A percentile compares a stretch with the other conserved stretches of the same genome.
Conservation (phyloP, 305 asterid species). For the Euphrasia arctica region DNA sequence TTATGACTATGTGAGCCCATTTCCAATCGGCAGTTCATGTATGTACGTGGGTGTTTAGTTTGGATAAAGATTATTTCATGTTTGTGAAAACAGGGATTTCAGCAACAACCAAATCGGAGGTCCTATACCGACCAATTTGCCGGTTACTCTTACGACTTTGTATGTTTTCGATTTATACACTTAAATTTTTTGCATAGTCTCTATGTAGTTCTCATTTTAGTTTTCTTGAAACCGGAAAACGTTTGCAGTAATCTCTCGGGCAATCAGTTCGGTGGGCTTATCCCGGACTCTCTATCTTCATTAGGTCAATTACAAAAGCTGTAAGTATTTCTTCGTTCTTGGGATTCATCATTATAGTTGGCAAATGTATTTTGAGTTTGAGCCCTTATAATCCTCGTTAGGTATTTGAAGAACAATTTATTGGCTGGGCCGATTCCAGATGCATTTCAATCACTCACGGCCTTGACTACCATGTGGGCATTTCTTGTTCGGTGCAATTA, state of each 20-base stretch:
- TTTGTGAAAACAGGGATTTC: slow-evolving; percentile 52
- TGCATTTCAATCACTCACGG: slow-evolving; percentile 52
- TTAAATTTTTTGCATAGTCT: slow-evolving; percentile 7
- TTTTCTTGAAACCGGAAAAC: slow-evolving; percentile 25
- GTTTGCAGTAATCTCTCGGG: slow-evolving; percentile 54
- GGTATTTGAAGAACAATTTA: slow-evolving; percentile 64
- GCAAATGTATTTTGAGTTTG: slow-evolving; percentile 14
- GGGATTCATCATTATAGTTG: neutral
- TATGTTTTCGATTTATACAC: slow-evolving; percentile 39
- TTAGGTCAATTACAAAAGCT: slow-evolving; percentile 59
- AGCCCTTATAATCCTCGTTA: slow-evolving; percentile 27
- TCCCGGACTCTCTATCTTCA: slow-evolving; percentile 54
- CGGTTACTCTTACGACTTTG: slow-evolving; percentile 63
- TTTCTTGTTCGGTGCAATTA: slow-evolving; percentile 15
- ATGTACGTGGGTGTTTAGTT: neutral
- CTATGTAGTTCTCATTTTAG: slow-evolving; percentile 27
- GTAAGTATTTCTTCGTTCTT: slow-evolving; percentile 36
- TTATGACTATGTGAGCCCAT: slow-evolving; percentile 61
- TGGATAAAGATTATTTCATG: slow-evolving; percentile 13
- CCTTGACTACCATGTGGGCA: slow-evolving; percentile 54
- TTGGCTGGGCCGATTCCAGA: slow-evolving; percentile 83
- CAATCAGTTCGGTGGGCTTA: slow-evolving; percentile 62
- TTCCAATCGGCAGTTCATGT: neutral
- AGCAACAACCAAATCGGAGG: slow-evolving; percentile 92
- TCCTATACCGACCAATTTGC: slow-evolving; percentile 64